Conservation (phyloP, 768 basidiomycete genomes). For the Collybia nuda region DNA sequence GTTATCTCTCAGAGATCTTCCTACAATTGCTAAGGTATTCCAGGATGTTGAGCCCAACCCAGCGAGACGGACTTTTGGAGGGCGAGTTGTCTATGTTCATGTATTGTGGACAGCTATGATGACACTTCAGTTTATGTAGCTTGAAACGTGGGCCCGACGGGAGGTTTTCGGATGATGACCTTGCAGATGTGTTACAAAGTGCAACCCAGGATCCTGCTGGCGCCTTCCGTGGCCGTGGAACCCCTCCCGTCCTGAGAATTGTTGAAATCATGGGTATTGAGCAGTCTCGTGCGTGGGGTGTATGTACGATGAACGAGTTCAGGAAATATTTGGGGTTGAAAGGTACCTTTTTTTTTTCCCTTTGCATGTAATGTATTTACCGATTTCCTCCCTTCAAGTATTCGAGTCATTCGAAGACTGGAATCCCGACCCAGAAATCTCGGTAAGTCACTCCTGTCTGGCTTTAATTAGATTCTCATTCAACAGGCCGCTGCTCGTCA, state of each 20-base stretch:
- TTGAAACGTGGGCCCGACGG: slow-evolving; percentile 44
- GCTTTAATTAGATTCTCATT: neutral
- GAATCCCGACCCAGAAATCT: slow-evolving; percentile 47
- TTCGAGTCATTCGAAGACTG: slow-evolving; percentile 54
- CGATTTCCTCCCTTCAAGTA: slow-evolving; percentile 17
- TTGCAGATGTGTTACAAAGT: slow-evolving; percentile 45
- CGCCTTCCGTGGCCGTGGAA: slow-evolving; percentile 47
- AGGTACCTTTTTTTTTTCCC: slow-evolving; percentile 17
- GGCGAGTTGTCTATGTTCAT: slow-evolving; percentile 24
- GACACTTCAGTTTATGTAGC: slow-evolving; percentile 21
- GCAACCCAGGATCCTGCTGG: slow-evolving; percentile 47
- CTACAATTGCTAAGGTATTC: slow-evolving; percentile 14
- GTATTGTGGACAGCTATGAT: neutral
- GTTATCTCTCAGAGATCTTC: slow-evolving; percentile 26
- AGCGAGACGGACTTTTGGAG: slow-evolving; percentile 44
- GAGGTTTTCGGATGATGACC: slow-evolving; percentile 50
- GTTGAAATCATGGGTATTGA: slow-evolving; percentile 58
- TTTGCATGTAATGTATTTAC: neutral
- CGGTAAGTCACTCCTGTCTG: slow-evolving; percentile 23
- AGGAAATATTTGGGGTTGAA: slow-evolving; percentile 48
- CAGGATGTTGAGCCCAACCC: slow-evolving; percentile 18
- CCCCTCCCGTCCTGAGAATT: slow-evolving; percentile 43
- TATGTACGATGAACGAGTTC: slow-evolving; percentile 59
- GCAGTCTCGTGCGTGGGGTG: slow-evolving; percentile 55
- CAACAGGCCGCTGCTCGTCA: slow-evolving; percentile 22